phyloP scores from a whole-genome alignment of 2,329 filamentous ascomycete genomes.

The Aaosphaeria arxii region DNA sequence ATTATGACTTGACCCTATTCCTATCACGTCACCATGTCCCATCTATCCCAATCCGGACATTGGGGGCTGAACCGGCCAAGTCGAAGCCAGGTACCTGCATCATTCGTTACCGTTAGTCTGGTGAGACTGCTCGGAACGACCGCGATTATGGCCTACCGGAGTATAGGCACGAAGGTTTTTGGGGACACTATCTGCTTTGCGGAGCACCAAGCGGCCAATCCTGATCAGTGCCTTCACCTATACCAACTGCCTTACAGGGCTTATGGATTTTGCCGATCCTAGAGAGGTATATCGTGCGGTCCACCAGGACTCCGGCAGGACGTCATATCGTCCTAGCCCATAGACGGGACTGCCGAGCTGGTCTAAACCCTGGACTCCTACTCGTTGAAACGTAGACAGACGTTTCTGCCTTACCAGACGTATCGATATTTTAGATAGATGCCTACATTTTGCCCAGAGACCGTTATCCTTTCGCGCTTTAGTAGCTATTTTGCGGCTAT shows the following conservation, averaged over 20 bases:
- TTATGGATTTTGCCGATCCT: not conserved
- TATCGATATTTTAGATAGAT: slow-evolving; percentile 13
- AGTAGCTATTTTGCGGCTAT: slow-evolving; percentile 9
- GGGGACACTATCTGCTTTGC: not conserved
- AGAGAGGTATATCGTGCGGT: too few relatives aligned
- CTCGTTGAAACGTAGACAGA: slow-evolving; percentile 4
- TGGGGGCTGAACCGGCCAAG: slow-evolving; percentile 12
- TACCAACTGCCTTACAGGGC: slow-evolving; percentile 14
- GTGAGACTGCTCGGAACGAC: not conserved
- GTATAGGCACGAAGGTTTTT: not conserved
- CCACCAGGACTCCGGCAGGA: slow-evolving; percentile 5
- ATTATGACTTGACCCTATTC: too few relatives aligned
- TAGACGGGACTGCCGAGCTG: slow-evolving; percentile 28
- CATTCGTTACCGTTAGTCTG: not conserved
- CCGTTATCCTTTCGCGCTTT: slow-evolving; percentile 18
- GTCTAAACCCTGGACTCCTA: slow-evolving; percentile 1
- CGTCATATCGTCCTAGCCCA: slow-evolving; percentile 16
- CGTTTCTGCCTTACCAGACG: too few relatives aligned
- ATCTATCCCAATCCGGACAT: too few relatives aligned
- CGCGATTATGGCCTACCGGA: not conserved
- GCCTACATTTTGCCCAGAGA: slow-evolving; percentile 15
- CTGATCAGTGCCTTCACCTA: slow-evolving; percentile 1
- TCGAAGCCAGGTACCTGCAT: not conserved
- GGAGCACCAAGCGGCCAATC: too few relatives aligned
- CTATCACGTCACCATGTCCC: too few relatives aligned